These are phyloP conservation scores for Bryoglossum gracile DNA, from an alignment of 495 filamentous ascomycete species.

Conservation along the genomic window DNA sequence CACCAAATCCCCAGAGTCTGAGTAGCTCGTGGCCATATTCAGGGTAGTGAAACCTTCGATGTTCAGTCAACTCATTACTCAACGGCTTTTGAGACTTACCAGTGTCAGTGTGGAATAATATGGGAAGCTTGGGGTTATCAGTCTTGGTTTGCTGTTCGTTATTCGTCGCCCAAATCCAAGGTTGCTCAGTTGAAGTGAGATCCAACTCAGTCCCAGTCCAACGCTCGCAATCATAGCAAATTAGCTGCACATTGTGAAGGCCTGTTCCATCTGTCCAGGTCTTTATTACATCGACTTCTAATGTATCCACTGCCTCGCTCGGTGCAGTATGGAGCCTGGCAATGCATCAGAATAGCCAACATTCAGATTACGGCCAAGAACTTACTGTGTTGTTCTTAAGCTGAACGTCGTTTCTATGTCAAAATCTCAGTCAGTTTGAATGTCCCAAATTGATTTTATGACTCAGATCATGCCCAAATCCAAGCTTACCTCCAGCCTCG, in stretches of 20 bases:
- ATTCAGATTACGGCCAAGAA: no score
- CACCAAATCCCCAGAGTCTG: not conserved
- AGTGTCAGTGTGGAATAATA: not conserved
- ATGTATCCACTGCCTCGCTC: no score
- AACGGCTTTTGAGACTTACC: not conserved
- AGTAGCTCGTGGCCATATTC: slow-evolving; percentile 1
- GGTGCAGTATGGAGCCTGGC: no score
- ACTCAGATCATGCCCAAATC: not conserved
- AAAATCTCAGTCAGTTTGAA: not conserved
- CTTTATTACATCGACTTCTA: not conserved
- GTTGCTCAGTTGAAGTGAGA: not conserved
- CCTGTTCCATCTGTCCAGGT: not conserved
- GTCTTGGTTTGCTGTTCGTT: not conserved
- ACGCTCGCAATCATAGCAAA: slow-evolving; percentile 11
- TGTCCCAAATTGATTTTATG: not conserved
- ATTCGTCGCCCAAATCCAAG: slow-evolving; percentile 13
- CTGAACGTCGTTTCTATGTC: not conserved
- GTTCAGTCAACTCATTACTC: not conserved
- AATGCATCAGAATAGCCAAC: no score
- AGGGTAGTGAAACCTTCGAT: not conserved
- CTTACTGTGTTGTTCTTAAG: not conserved
- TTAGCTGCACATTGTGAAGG: slow-evolving; percentile 3
- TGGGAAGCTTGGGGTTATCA: not conserved
- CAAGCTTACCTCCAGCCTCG: not conserved
- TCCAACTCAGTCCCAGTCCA: not conserved